Evolutionary conservation across 257 asterid species (phyloP).

Genomic region (Gentiana straminea): DNA sequence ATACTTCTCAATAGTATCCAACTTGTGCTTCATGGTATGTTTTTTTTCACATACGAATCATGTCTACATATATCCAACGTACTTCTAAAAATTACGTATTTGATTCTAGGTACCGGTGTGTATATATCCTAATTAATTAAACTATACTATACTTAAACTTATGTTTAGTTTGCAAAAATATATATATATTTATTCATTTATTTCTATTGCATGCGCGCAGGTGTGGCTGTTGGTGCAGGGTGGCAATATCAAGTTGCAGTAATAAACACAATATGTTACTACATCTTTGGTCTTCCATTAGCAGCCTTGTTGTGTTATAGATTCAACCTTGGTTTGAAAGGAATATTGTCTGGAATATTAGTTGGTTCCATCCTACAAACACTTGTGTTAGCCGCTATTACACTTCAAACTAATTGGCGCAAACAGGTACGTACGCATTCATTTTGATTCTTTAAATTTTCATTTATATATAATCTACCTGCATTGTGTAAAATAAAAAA

Average conservation of each 20-base stretch:
- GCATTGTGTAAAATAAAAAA: too few relatives aligned
- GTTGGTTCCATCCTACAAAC: constrained; percentile 70
- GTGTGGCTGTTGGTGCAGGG: constrained; percentile 91
- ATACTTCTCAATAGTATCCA: constrained; percentile 72
- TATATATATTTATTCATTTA: too few relatives aligned
- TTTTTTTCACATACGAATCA: too few relatives aligned
- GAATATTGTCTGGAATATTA: constrained; percentile 80
- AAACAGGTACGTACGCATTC: constrained; percentile 34
- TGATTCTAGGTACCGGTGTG: too few relatives aligned
- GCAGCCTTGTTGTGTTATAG: constrained; percentile 72
- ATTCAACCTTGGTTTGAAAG: constrained; percentile 46
- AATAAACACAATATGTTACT: constrained; percentile 48
- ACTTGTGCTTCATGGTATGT: constrained; percentile 68
- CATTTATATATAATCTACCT: too few relatives aligned
- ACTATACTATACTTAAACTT: background rate
- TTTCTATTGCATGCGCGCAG: constrained; percentile 18
- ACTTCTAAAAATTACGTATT: too few relatives aligned
- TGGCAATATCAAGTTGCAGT: constrained; percentile 76
- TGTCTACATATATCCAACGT: too few relatives aligned
- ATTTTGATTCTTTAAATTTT: background rate
- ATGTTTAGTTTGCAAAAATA: background rate
- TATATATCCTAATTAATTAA: background rate
- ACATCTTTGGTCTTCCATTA: constrained; percentile 61
- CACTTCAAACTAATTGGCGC: constrained; percentile 48
- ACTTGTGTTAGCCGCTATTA: constrained; percentile 18